Evolutionary conservation across 2,329 filamentous ascomycete species (phyloP).

Genomic region (Alternaria burnsii): DNA sequence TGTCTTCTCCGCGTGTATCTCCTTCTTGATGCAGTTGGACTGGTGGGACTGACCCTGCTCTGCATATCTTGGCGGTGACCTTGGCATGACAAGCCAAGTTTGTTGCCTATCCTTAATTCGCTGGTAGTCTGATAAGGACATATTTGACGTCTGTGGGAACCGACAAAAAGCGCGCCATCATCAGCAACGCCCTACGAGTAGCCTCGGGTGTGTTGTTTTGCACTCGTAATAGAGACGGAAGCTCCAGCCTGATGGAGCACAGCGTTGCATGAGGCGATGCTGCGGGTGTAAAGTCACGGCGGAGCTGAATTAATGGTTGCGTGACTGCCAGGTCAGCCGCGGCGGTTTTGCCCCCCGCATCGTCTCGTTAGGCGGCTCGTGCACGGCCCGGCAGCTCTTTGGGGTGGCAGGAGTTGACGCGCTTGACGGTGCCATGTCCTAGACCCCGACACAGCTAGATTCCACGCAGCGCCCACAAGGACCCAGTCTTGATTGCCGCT

Average conservation of each 20-base stretch:
- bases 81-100: constrained; percentile 27
- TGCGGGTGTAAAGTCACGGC: not conserved
- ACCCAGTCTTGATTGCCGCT: constrained; percentile 4
- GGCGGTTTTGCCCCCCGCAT: constrained; percentile 10
- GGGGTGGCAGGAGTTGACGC: constrained; percentile 9
- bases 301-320: not conserved
- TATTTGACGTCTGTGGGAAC: constrained; percentile 19
- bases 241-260: not conserved
- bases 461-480: not conserved
- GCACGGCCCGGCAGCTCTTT: constrained; percentile 3
- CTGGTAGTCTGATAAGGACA: constrained; percentile 20
- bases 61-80: constrained; percentile 25
- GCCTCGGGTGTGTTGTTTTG: not conserved
- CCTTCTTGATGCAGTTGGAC: constrained; percentile 30
- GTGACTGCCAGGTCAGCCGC: constrained; percentile 1
- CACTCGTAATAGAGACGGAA: not conserved
- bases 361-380: constrained; percentile 4
- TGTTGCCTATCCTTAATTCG: constrained; percentile 20
- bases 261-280: not conserved
- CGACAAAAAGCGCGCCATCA: constrained; percentile 14
- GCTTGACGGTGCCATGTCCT: not conserved
- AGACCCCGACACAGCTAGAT: constrained; percentile 5
- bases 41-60: constrained; percentile 20
- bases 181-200: not conserved
- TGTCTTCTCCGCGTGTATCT: constrained; percentile 28